Evolutionary conservation across 176 grass and related monocot genomes (phyloP).

Genomic region (Eleusine coracana): DNA sequence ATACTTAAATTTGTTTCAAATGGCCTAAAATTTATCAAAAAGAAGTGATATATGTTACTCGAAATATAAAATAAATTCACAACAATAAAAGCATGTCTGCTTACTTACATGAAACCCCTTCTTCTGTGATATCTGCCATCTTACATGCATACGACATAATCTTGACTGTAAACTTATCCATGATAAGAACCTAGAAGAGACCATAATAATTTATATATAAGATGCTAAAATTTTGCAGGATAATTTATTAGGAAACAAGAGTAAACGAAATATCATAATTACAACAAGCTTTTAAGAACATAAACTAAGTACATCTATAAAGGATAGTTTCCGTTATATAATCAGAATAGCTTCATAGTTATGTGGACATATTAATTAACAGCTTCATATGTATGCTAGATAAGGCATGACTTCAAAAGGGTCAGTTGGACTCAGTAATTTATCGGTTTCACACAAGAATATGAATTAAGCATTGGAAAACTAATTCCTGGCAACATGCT

Average conservation of each 20-base stretch:
- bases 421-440: not conserved
- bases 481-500: constrained; percentile 26
- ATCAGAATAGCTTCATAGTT: not conserved
- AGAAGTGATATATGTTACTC: not conserved
- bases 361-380: not conserved
- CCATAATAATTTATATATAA: constrained; percentile 43
- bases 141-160: constrained; percentile 97
- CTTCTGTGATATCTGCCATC: constrained; percentile 99
- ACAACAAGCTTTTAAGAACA: constrained; percentile 23
- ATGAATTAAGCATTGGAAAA: not conserved
- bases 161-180: constrained; percentile 97
- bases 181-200: constrained; percentile 84
- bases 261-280: constrained; percentile 18
- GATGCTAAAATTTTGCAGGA: not conserved
- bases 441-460: not conserved
- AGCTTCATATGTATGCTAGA: not conserved
- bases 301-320: constrained; percentile 16
- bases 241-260: constrained; percentile 17
- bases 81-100: not conserved
- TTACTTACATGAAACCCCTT: constrained; percentile 98
- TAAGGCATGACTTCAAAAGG: not conserved
- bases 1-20: not conserved
- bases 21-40: not conserved
- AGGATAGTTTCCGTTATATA: not conserved
- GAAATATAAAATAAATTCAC: constrained; percentile 7